Evolutionary conservation across 108 stramenopile species (phyloP).

Genomic region (Aureococcus anophagefferens): DNA sequence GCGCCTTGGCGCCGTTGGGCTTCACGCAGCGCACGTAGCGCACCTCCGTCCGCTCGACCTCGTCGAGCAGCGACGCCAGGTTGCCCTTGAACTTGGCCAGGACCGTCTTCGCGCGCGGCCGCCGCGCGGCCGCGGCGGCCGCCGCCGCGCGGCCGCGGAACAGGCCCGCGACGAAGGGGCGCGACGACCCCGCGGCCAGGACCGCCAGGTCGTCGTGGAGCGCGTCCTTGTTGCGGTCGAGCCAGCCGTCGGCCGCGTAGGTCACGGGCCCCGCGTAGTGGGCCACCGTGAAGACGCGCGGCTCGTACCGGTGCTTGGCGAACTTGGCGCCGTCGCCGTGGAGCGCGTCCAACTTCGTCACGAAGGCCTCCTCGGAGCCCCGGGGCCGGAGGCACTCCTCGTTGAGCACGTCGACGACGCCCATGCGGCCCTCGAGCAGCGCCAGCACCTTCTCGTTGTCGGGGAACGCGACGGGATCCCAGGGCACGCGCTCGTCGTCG

Average conservation of each 20-base stretch:
- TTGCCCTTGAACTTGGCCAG: slow-evolving; percentile 49
- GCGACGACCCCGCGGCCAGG: slow-evolving; percentile 36
- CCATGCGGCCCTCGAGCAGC: slow-evolving; percentile 52
- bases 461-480: slow-evolving; percentile 46
- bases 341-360: slow-evolving; percentile 40
- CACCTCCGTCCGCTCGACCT: slow-evolving; percentile 47
- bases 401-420: slow-evolving; percentile 45
- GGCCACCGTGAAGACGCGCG: slow-evolving; percentile 32
- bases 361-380: slow-evolving; percentile 49
- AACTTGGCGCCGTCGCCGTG: slow-evolving; percentile 34
- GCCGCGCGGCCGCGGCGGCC: slow-evolving; percentile 8
- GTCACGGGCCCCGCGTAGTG: slow-evolving; percentile 60
- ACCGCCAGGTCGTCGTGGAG: slow-evolving; percentile 40
- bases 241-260: slow-evolving; percentile 51
- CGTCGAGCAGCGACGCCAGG: slow-evolving; percentile 47
- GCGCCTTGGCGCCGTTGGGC: slow-evolving; percentile 48
- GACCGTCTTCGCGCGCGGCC: slow-evolving; percentile 39
- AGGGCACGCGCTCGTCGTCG: slow-evolving; percentile 23
- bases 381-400: slow-evolving; percentile 51
- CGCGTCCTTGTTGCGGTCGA: slow-evolving; percentile 45
- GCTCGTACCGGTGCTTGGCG: slow-evolving; percentile 46
- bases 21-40: slow-evolving; percentile 75
- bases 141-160: slow-evolving; percentile 16
- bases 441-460: slow-evolving; percentile 72
- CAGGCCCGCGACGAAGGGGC: slow-evolving; percentile 39